Conservation (phyloP, 2,329 filamentous ascomycete genomes). For the Gaeumannomyces sp. region DNA sequence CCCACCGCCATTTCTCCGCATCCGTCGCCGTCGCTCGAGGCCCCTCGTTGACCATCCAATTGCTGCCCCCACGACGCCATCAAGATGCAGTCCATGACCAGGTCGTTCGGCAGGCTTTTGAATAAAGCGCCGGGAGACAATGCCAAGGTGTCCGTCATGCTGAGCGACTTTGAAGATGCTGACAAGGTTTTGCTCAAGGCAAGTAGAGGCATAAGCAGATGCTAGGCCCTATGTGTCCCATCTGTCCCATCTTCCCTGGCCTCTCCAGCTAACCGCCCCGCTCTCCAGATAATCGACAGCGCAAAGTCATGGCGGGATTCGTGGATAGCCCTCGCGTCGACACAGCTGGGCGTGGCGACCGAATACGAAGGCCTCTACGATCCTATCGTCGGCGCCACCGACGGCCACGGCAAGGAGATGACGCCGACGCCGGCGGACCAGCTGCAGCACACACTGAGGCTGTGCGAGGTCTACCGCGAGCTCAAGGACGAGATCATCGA, state of each 20-base stretch:
- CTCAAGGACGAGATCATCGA: constrained; percentile 64
- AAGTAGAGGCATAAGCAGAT: constrained; percentile 39
- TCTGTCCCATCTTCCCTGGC: background rate
- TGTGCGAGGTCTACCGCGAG: constrained; percentile 64
- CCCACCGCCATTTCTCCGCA: background rate
- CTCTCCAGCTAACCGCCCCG: constrained; percentile 11
- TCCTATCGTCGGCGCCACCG: constrained; percentile 63
- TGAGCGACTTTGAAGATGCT: constrained; percentile 76
- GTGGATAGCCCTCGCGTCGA: constrained; percentile 66
- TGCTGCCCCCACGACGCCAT: background rate
- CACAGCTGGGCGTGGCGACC: constrained; percentile 60
- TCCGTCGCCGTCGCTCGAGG: background rate
- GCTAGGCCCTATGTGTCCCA: background rate
- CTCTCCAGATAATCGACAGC: constrained; percentile 62
- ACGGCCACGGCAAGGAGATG: constrained; percentile 47
- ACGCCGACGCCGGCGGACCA: constrained; percentile 55
- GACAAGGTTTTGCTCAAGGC: constrained; percentile 70
- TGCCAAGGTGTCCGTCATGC: constrained; percentile 65
- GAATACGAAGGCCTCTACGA: constrained; percentile 70
- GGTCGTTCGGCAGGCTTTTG: constrained; percentile 67
- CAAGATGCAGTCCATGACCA: constrained; percentile 65
- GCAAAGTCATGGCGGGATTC: constrained; percentile 71
- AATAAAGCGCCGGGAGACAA: constrained; percentile 65
- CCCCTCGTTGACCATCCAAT: background rate
- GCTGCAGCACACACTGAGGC: constrained; percentile 56